Evolutionary conservation across 2,329 filamentous ascomycete species (phyloP), one percentile per base, ranked within the genome.

Genomic region (Sclerotiophoma versabilis): DNA sequence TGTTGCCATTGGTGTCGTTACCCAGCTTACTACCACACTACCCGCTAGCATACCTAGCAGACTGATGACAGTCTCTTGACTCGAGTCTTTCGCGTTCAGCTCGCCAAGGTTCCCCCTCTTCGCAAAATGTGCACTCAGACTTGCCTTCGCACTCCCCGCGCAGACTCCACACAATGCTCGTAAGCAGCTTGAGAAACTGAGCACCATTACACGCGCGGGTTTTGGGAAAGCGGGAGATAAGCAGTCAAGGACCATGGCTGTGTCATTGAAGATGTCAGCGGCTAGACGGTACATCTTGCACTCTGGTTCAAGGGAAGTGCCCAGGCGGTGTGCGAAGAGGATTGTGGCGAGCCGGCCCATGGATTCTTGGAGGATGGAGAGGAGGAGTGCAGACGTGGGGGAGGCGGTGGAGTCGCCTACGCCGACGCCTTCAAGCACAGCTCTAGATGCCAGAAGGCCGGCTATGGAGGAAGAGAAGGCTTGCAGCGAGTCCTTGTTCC

Each of bases 81-180:
- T 96, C 11, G 92, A 92, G 72, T 98, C 93, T 83, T 96, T 88
- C 79, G 93, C 93, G 76, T 97, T 98, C 51, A 99, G 81, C 74
- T 98, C 93, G 1, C 91, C 93, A 37, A 98, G 77, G 73, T 97
- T 98, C 30, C 92, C 91, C 70, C 87, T 87, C 62, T 82, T 86
- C 8, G 93, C 92, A 79, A 99, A 98, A 76, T 99, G 95, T 10
- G 91, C 90, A 70, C 91, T 95, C 63, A 99, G 77, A 57, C 90
- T 93, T 2, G 93, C 93, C 75, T 98, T 98, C 59, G 91, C 90
- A 49, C 91, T 92, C 11, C 90, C 92, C 0, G 92, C 93, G 0
- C 93, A 91, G 5, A 98, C 92, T 22, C 93, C 95, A 70, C 95
- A 98, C 0, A 97, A 77, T 0, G 86, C 83, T 33, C 87, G 76